These are phyloP conservation scores for Calonectria pteridis DNA, from an alignment of 2,329 filamentous ascomycete species.

Conservation along the genomic window DNA sequence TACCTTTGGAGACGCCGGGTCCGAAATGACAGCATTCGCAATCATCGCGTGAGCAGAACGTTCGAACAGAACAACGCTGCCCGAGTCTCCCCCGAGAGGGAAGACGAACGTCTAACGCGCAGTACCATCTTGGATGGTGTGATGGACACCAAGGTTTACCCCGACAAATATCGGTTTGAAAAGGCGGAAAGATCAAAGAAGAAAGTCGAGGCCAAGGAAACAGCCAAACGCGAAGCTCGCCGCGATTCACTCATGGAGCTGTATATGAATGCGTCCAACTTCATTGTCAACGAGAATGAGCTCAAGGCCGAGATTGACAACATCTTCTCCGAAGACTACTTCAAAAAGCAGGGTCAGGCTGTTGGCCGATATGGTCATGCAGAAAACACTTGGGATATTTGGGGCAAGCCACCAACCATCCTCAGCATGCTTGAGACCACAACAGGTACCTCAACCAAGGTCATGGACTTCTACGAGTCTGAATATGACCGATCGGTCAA, in stretches of 20 bases:
- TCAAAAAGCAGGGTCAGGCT: slow-evolving; percentile 53
- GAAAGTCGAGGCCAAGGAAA: slow-evolving; percentile 56
- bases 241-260: slow-evolving; percentile 84
- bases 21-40: slow-evolving; percentile 51
- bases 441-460: slow-evolving; percentile 50
- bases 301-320: slow-evolving; percentile 79
- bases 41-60: slow-evolving; percentile 58
- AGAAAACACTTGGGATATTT: slow-evolving; percentile 66
- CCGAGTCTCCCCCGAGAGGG: slow-evolving; percentile 74
- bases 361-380: slow-evolving; percentile 49
- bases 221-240: slow-evolving; percentile 67
- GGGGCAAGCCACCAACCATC: slow-evolving; percentile 60
- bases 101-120: slow-evolving; percentile 82
- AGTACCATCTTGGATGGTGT: slow-evolving; percentile 69
- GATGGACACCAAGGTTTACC: slow-evolving; percentile 63
- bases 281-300: slow-evolving; percentile 86
- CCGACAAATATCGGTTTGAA: slow-evolving; percentile 73
- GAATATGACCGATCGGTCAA: slow-evolving; percentile 60
- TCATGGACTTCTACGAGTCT: slow-evolving; percentile 52
- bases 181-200: slow-evolving; percentile 63
- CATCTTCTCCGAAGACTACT: slow-evolving; percentile 77
- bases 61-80: slow-evolving; percentile 60
- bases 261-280: slow-evolving; percentile 88
- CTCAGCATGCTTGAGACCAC: slow-evolving; percentile 57
- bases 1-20: slow-evolving; percentile 77